Evolutionary conservation across 257 asterid genomes (phyloP).

Genomic region (Petunia axillaris): DNA sequence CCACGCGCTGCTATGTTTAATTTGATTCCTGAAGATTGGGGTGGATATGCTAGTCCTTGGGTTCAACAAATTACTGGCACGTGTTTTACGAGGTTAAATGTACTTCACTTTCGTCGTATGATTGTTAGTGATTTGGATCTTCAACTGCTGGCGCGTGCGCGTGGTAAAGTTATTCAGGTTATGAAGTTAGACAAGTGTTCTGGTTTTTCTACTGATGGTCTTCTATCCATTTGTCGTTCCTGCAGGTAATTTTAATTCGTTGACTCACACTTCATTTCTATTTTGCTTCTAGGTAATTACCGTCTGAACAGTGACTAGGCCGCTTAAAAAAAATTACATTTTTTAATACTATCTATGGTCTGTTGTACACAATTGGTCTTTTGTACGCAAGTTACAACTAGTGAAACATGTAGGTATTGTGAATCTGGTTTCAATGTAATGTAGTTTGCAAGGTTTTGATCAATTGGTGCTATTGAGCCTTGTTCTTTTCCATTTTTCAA

Average conservation of each 20-base stretch:
- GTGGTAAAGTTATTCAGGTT: slow-evolving; percentile 53
- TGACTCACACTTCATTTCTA: background rate
- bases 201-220: slow-evolving; percentile 78
- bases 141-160: slow-evolving; percentile 40
- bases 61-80: slow-evolving; percentile 50
- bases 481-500: too few relatives aligned
- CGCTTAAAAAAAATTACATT: too few relatives aligned
- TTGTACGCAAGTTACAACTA: too few relatives aligned
- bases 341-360: too few relatives aligned
- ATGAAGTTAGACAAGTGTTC: slow-evolving; percentile 84
- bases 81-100: slow-evolving; percentile 50
- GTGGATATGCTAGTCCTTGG: slow-evolving; percentile 78
- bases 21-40: slow-evolving; percentile 83
- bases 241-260: slow-evolving; percentile 53
- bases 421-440: too few relatives aligned
- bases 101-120: slow-evolving; percentile 81
- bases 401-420: too few relatives aligned
- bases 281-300: too few relatives aligned
- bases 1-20: slow-evolving; percentile 94
- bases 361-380: too few relatives aligned
- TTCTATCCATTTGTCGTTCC: slow-evolving; percentile 48
- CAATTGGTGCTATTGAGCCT: too few relatives aligned
- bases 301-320: too few relatives aligned
- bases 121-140: slow-evolving; percentile 77
- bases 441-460: too few relatives aligned